phyloP scores from a whole-genome alignment of 2,329 filamentous ascomycete species.

The Monascus ruber region DNA sequence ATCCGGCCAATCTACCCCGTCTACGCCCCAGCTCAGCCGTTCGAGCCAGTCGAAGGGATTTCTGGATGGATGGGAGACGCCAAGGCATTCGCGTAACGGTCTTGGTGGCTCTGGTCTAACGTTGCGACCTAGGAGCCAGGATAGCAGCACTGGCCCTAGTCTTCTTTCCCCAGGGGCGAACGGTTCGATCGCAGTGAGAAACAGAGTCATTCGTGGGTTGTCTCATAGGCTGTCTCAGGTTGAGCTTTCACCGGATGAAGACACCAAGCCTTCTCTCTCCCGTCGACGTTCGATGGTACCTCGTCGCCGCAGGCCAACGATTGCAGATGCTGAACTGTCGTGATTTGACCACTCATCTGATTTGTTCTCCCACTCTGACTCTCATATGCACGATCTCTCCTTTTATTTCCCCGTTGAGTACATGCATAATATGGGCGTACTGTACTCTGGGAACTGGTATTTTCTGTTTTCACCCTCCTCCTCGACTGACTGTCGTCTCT shows the following conservation, averaged over 20 bases:
- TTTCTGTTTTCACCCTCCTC: neutral
- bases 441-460: neutral
- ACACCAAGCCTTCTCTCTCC: constrained; percentile 20
- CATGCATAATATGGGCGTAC: neutral
- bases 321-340: constrained; percentile 26
- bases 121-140: constrained; percentile 31
- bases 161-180: constrained; percentile 17
- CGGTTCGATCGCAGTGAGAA: constrained; percentile 20
- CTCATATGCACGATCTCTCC: constrained; percentile 1
- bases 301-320: constrained; percentile 26
- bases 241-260: constrained; percentile 26
- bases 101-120: constrained; percentile 25
- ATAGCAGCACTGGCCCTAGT: constrained; percentile 21
- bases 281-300: constrained; percentile 26
- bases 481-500: neutral
- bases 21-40: constrained; percentile 28
- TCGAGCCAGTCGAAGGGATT: constrained; percentile 27
- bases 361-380: neutral
- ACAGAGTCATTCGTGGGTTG: constrained; percentile 25
- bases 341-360: neutral
- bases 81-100: constrained; percentile 27
- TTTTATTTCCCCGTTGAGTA: constrained; percentile 1
- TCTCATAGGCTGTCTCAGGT: constrained; percentile 28
- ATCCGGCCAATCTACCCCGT: constrained; percentile 26
- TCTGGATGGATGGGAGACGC: constrained; percentile 28